phyloP scores from a whole-genome alignment of 192 early-diverging fungal genomes.

The Coemansia sp. region DNA sequence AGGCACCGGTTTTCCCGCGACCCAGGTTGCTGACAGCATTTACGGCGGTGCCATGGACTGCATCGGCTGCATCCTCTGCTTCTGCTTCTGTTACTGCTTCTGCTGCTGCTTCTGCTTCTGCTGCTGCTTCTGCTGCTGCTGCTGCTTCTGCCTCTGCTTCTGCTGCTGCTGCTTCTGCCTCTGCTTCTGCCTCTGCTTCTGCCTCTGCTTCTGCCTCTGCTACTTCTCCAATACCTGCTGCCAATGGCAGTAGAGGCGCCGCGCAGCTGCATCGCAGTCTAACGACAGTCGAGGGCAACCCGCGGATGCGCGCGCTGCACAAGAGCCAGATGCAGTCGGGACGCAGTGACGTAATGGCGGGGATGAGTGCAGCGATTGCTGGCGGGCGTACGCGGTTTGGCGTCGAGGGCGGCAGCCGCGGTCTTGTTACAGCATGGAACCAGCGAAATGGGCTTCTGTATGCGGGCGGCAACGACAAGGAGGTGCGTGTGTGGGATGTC shows the following conservation, averaged over 20 bases:
- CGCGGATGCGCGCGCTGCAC: slow-evolving; percentile 16
- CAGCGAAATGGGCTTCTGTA: slow-evolving; percentile 45
- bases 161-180: not conserved
- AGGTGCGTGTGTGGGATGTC: slow-evolving; percentile 54
- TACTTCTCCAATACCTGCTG: too few species aligned
- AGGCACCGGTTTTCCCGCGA: slow-evolving; percentile 27
- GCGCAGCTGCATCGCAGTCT: not conserved
- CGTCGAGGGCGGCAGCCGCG: slow-evolving; percentile 1
- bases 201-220: too few species aligned
- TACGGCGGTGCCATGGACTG: slow-evolving; percentile 40
- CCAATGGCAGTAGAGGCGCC: too few species aligned
- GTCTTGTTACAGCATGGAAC: slow-evolving; percentile 50
- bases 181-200: too few species aligned
- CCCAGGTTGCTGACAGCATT: slow-evolving; percentile 48
- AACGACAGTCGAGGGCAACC: not conserved
- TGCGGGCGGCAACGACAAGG: slow-evolving; percentile 43
- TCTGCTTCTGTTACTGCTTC: not conserved
- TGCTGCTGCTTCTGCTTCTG: not conserved
- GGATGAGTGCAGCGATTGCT: not conserved
- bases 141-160: not conserved
- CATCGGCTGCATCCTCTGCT: too few species aligned
- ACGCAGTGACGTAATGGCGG: not conserved
- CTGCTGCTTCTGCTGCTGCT: not conserved
- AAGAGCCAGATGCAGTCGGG: not conserved
- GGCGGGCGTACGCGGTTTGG: not conserved